Evolutionary conservation across 2,329 filamentous ascomycete genomes (phyloP).

Genomic region (Chrysoporthe cubensis): DNA sequence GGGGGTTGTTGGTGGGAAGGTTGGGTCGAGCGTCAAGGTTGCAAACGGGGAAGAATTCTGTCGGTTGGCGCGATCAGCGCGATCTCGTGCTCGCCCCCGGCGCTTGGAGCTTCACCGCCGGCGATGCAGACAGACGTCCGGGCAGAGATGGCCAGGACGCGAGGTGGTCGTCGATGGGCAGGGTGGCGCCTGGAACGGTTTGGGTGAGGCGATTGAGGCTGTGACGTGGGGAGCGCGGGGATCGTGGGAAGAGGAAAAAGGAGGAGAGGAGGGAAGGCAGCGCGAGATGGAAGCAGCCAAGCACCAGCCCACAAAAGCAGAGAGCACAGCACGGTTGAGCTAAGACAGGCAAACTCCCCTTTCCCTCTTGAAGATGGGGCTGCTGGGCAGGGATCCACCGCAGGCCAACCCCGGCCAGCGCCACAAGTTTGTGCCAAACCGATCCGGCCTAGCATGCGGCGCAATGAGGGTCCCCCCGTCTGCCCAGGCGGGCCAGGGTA

Average conservation of each 20-base stretch:
- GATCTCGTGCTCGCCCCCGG: constrained; percentile 7
- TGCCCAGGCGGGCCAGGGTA: neutral
- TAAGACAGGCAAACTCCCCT: constrained; percentile 15
- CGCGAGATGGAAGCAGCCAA: constrained; percentile 16
- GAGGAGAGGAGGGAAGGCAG: constrained; percentile 7
- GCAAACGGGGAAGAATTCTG: constrained; percentile 12
- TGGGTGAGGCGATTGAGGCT: neutral
- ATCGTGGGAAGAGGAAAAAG: constrained; percentile 8
- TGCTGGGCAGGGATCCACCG: constrained; percentile 8
- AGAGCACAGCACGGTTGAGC: constrained; percentile 12
- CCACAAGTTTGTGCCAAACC: constrained; percentile 20
- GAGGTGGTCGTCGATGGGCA: neutral
- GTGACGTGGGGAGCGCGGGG: neutral
- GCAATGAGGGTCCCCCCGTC: neutral
- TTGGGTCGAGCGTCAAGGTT: neutral
- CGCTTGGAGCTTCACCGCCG: constrained; percentile 9
- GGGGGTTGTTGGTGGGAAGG: neutral
- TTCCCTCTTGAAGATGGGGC: constrained; percentile 19
- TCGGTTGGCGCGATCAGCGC: constrained; percentile 13
- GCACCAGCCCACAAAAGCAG: constrained; percentile 5
- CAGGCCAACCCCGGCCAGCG: constrained; percentile 16
- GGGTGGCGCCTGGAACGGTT: neutral
- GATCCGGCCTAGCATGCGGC: constrained; percentile 22
- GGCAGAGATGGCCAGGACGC: neutral
- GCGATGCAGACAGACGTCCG: neutral